Percentiles rank a stretch among this genome's conserved stretches.
These are phyloP conservation scores for Schwanniomyces sp. DNA, from an alignment of 805 yeast species.

Conservation along the genomic window DNA sequence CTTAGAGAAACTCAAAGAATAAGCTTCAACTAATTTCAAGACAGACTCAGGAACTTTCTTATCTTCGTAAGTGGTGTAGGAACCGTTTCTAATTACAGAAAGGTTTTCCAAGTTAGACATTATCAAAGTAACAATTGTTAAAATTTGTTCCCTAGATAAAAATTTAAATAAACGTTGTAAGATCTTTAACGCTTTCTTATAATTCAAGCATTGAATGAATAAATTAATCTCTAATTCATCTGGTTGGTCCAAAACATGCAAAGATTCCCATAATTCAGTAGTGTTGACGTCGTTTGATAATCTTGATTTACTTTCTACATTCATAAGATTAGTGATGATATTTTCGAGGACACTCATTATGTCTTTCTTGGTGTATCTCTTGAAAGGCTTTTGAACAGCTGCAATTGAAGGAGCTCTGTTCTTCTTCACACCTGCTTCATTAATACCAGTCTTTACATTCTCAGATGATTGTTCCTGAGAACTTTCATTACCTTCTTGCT, in stretches of 20 bases:
- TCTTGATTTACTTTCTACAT: slow-evolving; percentile 65
- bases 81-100: slow-evolving; percentile 74
- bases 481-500: slow-evolving; percentile 25
- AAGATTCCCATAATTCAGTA: slow-evolving; percentile 67
- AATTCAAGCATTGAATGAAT: slow-evolving; percentile 77
- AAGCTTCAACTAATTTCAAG: slow-evolving; percentile 65
- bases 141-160: slow-evolving; percentile 70
- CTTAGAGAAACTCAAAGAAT: slow-evolving; percentile 79
- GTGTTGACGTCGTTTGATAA: slow-evolving; percentile 34
- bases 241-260: slow-evolving; percentile 67
- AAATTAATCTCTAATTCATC: slow-evolving; percentile 60
- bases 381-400: slow-evolving; percentile 30
- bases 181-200: slow-evolving; percentile 84
- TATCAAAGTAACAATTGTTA: slow-evolving; percentile 72
- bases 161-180: slow-evolving; percentile 88
- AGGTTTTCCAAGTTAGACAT: slow-evolving; percentile 79
- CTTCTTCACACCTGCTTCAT: slow-evolving; percentile 17
- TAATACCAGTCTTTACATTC: slow-evolving; percentile 13
- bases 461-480: slow-evolving; percentile 12
- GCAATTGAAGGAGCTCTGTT: slow-evolving; percentile 29
- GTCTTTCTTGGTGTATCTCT: slow-evolving; percentile 40
- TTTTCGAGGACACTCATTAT: slow-evolving; percentile 71
- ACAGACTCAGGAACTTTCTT: slow-evolving; percentile 55
- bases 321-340: slow-evolving; percentile 73
- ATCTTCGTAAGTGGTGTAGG: slow-evolving; percentile 61